A percentile compares a stretch with the other conserved stretches of the same genome.
Evolutionary conservation across 805 yeast genomes (phyloP).

Genomic region (Naumovozyma castellii): DNA sequence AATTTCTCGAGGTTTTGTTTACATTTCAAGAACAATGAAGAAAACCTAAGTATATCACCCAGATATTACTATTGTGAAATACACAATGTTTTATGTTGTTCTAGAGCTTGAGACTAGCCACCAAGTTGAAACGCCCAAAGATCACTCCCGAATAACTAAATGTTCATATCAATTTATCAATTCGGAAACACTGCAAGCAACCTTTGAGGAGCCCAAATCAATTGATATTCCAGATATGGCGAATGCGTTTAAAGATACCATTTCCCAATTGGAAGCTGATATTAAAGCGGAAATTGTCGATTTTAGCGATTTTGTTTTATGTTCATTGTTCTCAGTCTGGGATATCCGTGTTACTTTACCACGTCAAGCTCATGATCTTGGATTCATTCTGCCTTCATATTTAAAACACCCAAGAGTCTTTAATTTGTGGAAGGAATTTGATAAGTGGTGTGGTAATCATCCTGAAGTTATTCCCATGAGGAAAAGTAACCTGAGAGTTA

Average conservation of each 20-base stretch:
- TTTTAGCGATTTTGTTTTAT: conserved; percentile 49
- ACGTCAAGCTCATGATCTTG: conserved; percentile 72
- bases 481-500: conserved; percentile 2
- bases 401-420: conserved; percentile 68
- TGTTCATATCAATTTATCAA: conserved; percentile 60
- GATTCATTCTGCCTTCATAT: conserved; percentile 61
- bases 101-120: conserved; percentile 18
- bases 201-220: conserved; percentile 42
- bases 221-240: conserved; percentile 52
- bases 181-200: conserved; percentile 37
- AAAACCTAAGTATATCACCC: no score
- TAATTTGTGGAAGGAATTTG: conserved; percentile 65
- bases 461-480: conserved; percentile 29
- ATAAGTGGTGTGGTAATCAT: conserved; percentile 58
- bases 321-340: conserved; percentile 56
- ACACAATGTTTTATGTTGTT: conserved; percentile 19
- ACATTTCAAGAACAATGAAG: no score
- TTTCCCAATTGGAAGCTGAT: conserved; percentile 42
- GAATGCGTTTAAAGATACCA: conserved; percentile 55
- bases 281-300: conserved; percentile 34
- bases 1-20: neutral
- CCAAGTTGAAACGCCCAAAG: conserved; percentile 34
- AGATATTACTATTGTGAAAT: neutral
- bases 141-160: conserved; percentile 58
- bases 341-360: conserved; percentile 68